Evolutionary conservation across 192 early-diverging fungal genomes (phyloP).

Genomic region (Umbelopsis sp.): DNA sequence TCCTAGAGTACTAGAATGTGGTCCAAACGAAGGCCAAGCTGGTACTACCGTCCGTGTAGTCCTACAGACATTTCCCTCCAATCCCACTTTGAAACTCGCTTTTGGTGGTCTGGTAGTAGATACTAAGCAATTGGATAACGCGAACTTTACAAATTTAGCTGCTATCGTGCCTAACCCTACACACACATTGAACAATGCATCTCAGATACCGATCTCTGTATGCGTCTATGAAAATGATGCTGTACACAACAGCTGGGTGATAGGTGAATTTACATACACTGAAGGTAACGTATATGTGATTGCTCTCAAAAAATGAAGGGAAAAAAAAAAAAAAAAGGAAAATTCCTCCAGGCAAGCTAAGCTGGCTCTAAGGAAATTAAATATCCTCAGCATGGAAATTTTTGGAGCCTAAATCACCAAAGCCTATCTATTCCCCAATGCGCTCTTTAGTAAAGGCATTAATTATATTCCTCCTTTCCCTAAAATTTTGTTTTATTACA

Average conservation of each 20-base stretch:
- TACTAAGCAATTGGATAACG: constrained; percentile 47
- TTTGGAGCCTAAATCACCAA: neutral
- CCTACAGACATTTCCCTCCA: constrained; percentile 27
- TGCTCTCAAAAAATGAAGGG: neutral
- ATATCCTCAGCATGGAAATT: neutral
- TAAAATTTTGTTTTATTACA: neutral
- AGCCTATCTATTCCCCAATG: neutral
- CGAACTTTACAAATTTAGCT: constrained; percentile 46
- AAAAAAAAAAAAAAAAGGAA: neutral
- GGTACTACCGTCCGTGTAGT: constrained; percentile 38
- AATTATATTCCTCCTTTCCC: neutral
- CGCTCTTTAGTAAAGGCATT: neutral
- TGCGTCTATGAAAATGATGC: constrained; percentile 42
- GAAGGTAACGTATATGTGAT: constrained; percentile 25
- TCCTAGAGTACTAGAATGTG: constrained; percentile 45
- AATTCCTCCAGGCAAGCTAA: neutral
- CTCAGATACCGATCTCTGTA: constrained; percentile 45
- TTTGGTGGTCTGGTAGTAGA: constrained; percentile 54
- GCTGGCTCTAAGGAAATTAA: neutral
- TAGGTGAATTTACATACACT: constrained; percentile 46
- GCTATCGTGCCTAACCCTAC: constrained; percentile 39
- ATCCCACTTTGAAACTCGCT: constrained; percentile 42
- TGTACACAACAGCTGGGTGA: constrained; percentile 45
- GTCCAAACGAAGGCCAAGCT: constrained; percentile 41
- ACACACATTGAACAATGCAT: constrained; percentile 34